Percentiles rank a stretch among this genome's conserved stretches.
These are phyloP conservation scores for Myriosclerotinia scirpicola DNA, from an alignment of 2,329 filamentous ascomycete genomes.

Conservation along the genomic window DNA sequence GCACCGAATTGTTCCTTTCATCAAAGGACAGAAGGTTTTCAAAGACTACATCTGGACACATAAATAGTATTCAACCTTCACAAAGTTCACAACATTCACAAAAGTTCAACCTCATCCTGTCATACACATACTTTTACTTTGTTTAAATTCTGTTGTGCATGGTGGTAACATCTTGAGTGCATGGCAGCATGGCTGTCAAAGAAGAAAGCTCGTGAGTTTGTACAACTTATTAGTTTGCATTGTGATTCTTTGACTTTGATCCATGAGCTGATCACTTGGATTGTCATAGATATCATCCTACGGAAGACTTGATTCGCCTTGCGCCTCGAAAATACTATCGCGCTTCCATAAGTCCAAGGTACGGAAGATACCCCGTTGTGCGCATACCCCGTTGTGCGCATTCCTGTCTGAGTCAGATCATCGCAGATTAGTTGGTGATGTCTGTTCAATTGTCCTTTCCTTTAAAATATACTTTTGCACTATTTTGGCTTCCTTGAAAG, in stretches of 20 bases:
- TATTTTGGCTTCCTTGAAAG: background rate
- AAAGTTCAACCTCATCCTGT: background rate
- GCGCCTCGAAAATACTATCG: conserved; percentile 66
- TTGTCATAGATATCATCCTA: conserved; percentile 58
- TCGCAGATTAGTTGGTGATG: background rate
- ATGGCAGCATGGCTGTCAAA: conserved; percentile 54
- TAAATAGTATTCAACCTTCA: conserved; percentile 4
- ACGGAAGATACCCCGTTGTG: conserved; percentile 39
- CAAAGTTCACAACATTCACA: background rate
- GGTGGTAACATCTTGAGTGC: conserved; percentile 28
- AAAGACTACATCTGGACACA: conserved; percentile 2
- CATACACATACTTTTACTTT: background rate
- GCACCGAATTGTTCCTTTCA: background rate
- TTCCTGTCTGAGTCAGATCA: background rate
- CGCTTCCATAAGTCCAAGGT: conserved; percentile 65
- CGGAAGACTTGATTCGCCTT: conserved; percentile 62
- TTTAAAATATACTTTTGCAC: background rate
- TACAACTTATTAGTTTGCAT: conserved; percentile 19
- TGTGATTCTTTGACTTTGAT: background rate
- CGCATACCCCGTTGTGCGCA: conserved; percentile 1
- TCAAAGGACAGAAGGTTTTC: background rate
- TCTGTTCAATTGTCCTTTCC: background rate
- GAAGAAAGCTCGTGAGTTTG: conserved; percentile 52
- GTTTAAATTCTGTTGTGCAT: conserved; percentile 11
- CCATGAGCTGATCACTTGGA: conserved; percentile 6